Percentiles rank a stretch among this genome's conserved stretches.
These are phyloP conservation scores for Mycena polygramma DNA, from an alignment of 768 basidiomycete species.

Conservation along the genomic window DNA sequence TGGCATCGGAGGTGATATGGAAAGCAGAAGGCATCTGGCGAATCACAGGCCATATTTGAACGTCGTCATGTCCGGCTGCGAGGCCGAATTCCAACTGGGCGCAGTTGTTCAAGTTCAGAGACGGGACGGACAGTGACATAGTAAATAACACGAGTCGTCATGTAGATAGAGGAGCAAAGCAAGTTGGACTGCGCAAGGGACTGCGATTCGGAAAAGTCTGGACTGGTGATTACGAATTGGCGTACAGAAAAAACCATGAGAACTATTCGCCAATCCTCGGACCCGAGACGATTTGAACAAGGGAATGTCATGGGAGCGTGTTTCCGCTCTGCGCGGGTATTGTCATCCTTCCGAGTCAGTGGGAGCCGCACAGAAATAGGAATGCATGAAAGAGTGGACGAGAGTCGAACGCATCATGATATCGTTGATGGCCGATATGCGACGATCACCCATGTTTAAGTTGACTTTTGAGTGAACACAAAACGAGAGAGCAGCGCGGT, in stretches of 20 bases:
- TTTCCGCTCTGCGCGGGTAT: not conserved
- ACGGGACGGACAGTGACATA: not conserved
- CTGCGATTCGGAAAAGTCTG: not conserved
- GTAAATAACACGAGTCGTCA: constrained; percentile 12
- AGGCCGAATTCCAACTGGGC: not conserved
- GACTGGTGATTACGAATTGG: not conserved
- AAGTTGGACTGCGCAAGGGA: too few species aligned
- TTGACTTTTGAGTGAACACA: too few species aligned
- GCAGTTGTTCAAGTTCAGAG: constrained; percentile 2
- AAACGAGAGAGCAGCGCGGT: too few species aligned
- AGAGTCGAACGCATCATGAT: not conserved
- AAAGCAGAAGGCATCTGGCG: not conserved
- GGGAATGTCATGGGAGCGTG: not conserved
- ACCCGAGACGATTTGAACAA: constrained; percentile 1
- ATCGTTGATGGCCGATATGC: not conserved
- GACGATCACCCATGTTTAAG: not conserved
- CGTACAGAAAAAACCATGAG: too few species aligned
- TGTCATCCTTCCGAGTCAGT: not conserved
- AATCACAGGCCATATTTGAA: not conserved
- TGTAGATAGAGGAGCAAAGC: not conserved
- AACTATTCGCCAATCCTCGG: not conserved
- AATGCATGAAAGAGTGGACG: too few species aligned
- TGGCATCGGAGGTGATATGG: not conserved
- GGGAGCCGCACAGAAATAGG: not conserved
- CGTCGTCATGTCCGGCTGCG: too few species aligned